These are phyloP conservation scores for Myxozyma melibiosi DNA, from an alignment of 805 yeast species.

Conservation along the genomic window DNA sequence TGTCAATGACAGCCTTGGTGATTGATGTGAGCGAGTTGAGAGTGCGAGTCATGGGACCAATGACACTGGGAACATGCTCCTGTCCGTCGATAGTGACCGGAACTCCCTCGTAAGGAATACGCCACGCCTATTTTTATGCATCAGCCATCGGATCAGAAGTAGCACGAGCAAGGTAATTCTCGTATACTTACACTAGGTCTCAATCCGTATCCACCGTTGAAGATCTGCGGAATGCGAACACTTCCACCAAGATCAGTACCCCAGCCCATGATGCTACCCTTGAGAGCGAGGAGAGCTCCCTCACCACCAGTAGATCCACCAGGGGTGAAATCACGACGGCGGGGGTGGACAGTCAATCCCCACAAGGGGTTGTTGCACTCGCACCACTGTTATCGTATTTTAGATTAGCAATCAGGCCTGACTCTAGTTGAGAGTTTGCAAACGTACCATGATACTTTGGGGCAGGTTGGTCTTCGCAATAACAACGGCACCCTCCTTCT, in stretches of 20 bases:
- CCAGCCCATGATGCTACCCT: conserved; percentile 55
- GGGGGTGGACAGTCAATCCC: conserved; percentile 53
- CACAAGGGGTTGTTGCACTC: conserved; percentile 51
- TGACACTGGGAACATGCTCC: conserved; percentile 54
- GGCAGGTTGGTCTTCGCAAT: conserved; percentile 62
- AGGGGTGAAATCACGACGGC: conserved; percentile 48
- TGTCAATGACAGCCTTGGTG: conserved; percentile 45
- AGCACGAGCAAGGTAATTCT: background rate
- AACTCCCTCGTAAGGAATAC: conserved; percentile 39
- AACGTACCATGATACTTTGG: conserved; percentile 55
- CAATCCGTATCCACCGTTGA: conserved; percentile 54
- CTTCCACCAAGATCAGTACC: conserved; percentile 61
- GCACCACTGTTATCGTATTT: conserved; percentile 32
- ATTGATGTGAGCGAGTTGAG: conserved; percentile 48
- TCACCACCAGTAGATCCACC: conserved; percentile 66
- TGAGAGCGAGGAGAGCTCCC: conserved; percentile 51
- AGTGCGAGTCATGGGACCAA: conserved; percentile 52
- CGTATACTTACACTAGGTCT: conserved; percentile 25
- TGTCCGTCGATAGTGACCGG: conserved; percentile 52
- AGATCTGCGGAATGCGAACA: conserved; percentile 53
- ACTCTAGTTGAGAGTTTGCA: background rate
- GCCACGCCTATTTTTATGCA: conserved; percentile 30
- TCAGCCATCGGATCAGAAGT: background rate
- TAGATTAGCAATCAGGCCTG: background rate
- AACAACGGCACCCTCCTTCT: conserved; percentile 58